These are phyloP conservation scores for Mycena kentingensis DNA, from an alignment of 768 basidiomycete species.

Conservation along the genomic window DNA sequence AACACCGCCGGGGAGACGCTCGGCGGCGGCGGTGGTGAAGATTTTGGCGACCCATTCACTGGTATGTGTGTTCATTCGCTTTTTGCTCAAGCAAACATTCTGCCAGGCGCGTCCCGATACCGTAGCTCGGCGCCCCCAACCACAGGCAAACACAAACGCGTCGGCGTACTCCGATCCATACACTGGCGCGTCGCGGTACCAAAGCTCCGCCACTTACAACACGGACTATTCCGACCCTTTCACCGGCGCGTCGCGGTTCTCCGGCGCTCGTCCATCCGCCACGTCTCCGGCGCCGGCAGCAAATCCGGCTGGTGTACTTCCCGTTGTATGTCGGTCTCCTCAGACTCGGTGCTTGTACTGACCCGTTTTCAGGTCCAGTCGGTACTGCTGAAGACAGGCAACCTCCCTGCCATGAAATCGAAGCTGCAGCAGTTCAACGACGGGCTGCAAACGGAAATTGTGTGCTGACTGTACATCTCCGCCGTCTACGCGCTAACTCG, in stretches of 20 bases:
- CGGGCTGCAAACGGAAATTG: constrained; percentile 65
- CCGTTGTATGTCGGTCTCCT: constrained; percentile 54
- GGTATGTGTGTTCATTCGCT: constrained; percentile 45
- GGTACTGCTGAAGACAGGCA: constrained; percentile 83
- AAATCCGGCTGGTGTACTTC: constrained; percentile 46
- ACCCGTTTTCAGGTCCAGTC: constrained; percentile 50
- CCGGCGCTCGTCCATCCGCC: constrained; percentile 41
- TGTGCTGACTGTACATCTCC: constrained; percentile 41
- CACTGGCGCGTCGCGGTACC: constrained; percentile 70
- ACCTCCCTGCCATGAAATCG: constrained; percentile 73
- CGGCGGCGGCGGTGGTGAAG: constrained; percentile 51
- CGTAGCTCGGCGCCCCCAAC: constrained; percentile 42
- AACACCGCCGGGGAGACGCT: constrained; percentile 81
- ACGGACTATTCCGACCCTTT: constrained; percentile 64
- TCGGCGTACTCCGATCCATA: constrained; percentile 65
- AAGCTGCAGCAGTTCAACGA: constrained; percentile 80
- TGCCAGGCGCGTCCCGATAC: constrained; percentile 65
- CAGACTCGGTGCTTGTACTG: background rate
- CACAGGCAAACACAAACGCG: constrained; percentile 30
- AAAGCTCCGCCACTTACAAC: constrained; percentile 40
- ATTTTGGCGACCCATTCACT: constrained; percentile 90
- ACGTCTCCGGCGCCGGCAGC: constrained; percentile 32
- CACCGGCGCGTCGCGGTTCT: constrained; percentile 72
- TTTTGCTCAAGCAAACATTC: constrained; percentile 15
- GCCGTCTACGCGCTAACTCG: background rate